A percentile compares a stretch with the other conserved stretches of the same genome.
Evolutionary conservation across 768 basidiomycete genomes (phyloP).

Genomic region (Hysterangium stoloniferum): DNA sequence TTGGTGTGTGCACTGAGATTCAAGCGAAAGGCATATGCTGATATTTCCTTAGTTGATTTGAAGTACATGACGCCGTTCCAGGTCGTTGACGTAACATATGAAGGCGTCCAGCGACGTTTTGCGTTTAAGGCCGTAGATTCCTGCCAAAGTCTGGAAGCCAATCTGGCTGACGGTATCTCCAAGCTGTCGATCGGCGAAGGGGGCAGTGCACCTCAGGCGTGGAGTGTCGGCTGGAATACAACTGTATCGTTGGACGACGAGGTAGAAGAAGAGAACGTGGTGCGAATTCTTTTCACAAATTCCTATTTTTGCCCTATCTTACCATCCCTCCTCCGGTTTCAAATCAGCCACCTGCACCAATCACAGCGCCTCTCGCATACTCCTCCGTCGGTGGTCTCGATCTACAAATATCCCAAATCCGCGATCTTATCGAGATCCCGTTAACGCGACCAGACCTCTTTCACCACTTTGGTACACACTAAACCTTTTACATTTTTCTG

Average conservation of each 20-base stretch:
- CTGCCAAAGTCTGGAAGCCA: conserved; percentile 17
- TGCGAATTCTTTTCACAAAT: conserved; percentile 9
- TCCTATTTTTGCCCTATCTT: conserved; percentile 40
- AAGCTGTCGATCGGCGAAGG: conserved; percentile 36
- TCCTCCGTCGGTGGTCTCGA: conserved; percentile 79
- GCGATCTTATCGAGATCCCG: conserved; percentile 80
- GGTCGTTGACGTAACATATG: conserved; percentile 53
- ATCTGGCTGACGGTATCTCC: conserved; percentile 35
- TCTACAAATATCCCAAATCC: conserved; percentile 80
- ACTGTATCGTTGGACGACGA: conserved; percentile 26
- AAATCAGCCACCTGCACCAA: too few species aligned
- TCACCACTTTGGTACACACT: conserved; percentile 66
- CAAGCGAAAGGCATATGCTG: conserved; percentile 7
- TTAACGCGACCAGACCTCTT: conserved; percentile 78
- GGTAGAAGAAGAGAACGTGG: conserved; percentile 5
- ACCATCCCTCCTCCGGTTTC: conserved; percentile 30
- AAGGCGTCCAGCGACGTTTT: conserved; percentile 53
- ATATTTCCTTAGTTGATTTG: conserved; percentile 47
- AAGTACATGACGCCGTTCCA: conserved; percentile 61
- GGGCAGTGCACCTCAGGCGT: conserved; percentile 23
- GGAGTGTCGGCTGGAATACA: conserved; percentile 66
- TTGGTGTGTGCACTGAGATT: conserved; percentile 40
- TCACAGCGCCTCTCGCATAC: conserved; percentile 40
- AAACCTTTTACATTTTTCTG: conserved; percentile 20
- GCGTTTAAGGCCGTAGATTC: conserved; percentile 25